Evolutionary conservation across 2,329 filamentous ascomycete species (phyloP).

Genomic region (Epicoccum sorghinum): DNA sequence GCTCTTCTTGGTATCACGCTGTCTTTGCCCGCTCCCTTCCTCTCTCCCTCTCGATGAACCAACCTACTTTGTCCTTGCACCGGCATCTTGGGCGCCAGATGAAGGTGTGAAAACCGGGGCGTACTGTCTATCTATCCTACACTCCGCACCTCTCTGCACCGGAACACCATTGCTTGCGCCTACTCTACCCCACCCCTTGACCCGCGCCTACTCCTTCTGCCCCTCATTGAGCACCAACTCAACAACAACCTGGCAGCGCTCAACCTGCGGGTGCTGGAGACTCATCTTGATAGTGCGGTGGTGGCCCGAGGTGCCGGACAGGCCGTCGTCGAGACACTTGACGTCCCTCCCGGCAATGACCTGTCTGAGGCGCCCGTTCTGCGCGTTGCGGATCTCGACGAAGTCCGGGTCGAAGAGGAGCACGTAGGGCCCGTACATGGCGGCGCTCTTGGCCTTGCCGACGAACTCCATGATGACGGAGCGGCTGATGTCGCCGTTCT

Average conservation of each 20-base stretch:
- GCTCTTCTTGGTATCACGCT: too few species aligned
- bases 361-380: conserved; percentile 91
- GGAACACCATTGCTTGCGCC: too few species aligned
- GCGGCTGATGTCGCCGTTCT: conserved; percentile 92
- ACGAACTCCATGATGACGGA: conserved; percentile 98
- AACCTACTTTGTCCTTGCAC: too few species aligned
- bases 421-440: conserved; percentile 89
- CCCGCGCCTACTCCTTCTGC: conserved; percentile 59
- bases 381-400: conserved; percentile 94
- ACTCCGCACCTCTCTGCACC: too few species aligned
- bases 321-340: conserved; percentile 78
- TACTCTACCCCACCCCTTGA: too few species aligned
- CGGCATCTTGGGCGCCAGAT: too few species aligned
- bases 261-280: conserved; percentile 90
- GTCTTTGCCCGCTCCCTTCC: too few species aligned
- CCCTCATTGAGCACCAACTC: conserved; percentile 94
- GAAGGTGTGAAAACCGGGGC: too few species aligned
- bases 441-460: conserved; percentile 85
- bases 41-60: too few species aligned
- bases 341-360: conserved; percentile 93
- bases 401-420: conserved; percentile 95
- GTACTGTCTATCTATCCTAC: too few species aligned
- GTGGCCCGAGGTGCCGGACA: conserved; percentile 45
- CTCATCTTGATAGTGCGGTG: conserved; percentile 87
- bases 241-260: conserved; percentile 84